A percentile compares a stretch with the other conserved stretches of the same genome.
phyloP scores from a whole-genome alignment of 176 grass and related monocot species.

The Pharus latifolius region DNA sequence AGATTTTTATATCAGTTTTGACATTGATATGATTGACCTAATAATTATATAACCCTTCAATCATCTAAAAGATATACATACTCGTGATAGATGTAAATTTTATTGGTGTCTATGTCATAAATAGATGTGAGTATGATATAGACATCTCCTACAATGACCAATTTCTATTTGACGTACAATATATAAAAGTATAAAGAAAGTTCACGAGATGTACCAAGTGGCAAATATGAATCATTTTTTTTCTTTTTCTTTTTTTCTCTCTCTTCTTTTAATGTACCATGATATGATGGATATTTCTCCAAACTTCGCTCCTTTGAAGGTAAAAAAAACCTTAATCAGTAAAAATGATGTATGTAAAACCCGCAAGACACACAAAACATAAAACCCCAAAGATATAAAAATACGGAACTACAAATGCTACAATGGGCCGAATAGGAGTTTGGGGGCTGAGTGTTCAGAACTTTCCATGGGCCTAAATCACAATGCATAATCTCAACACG shows the following conservation, averaged over 20 bases:
- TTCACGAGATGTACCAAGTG: background rate
- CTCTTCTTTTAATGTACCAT: background rate
- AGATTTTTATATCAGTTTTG: background rate
- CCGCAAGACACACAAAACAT: too few relatives aligned
- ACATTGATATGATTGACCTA: background rate
- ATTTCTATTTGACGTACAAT: accelerated
- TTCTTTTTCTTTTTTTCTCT: background rate
- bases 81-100: background rate
- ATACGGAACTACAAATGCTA: too few relatives aligned
- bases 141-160: accelerated
- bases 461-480: too few relatives aligned
- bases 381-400: too few relatives aligned
- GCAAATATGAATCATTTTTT: background rate
- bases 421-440: too few relatives aligned
- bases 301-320: too few relatives aligned
- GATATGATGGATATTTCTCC: background rate
- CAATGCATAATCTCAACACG: too few relatives aligned
- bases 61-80: background rate
- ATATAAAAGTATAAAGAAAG: background rate
- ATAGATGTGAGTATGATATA: background rate
- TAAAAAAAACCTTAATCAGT: too few relatives aligned
- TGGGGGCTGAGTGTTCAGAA: too few relatives aligned
- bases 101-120: background rate
- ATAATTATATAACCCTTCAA: background rate
- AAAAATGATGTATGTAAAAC: too few relatives aligned